Base-by-base conservation (phyloP, 2,329 filamentous ascomycete species). In the Venturia carpophila region DNA sequence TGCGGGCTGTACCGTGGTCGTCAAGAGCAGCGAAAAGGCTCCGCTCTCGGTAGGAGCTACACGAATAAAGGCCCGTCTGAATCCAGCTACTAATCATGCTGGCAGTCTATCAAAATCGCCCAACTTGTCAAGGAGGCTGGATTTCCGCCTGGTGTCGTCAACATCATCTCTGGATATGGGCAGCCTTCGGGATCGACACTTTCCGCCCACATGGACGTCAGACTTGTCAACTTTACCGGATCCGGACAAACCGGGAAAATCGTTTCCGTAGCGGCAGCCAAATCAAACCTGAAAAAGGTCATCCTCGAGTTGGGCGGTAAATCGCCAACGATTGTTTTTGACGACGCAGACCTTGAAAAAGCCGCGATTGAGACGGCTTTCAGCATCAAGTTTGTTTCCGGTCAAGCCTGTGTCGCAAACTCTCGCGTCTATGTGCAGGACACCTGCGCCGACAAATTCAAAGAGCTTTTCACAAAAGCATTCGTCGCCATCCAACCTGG, bases 21-120 rank as follows among this genome's bases (percentile, higher is more conserved):
- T 87, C 39, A 88, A 88, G 74, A 82, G 83, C 11, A 84, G 82
- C 66, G 85, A 88, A 74, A 80, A 85, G 69, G 83, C 85, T 0
- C 86, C 86, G 0, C 73, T 89, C 63, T 83, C 83, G 1, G 82
- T 82, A 34, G 19, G 24, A 9, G 11, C 9, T 19, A 30, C 68
- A 70, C 1, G 6, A 73, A 73, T 34, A 34, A 34, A 34, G 30
- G 3, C 6, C 30, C 30, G 30, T 34, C 30, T 34, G 30, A 34
- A n/a, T n/a, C n/a, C n/a, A n/a, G n/a, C n/a, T n/a, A 11, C 37
- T 39, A 39, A 39, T 11, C 37, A 47, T 15, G 43, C 6, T 11
- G 37, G 43, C 2, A 55, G 49, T 55, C 49, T 9, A 39, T 39
- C 43, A 64, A 34, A 37, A 69, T 75, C 34, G 78, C 75, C 4